Conservation (phyloP, 257 asterid genomes). For the Apocynum venetum region DNA sequence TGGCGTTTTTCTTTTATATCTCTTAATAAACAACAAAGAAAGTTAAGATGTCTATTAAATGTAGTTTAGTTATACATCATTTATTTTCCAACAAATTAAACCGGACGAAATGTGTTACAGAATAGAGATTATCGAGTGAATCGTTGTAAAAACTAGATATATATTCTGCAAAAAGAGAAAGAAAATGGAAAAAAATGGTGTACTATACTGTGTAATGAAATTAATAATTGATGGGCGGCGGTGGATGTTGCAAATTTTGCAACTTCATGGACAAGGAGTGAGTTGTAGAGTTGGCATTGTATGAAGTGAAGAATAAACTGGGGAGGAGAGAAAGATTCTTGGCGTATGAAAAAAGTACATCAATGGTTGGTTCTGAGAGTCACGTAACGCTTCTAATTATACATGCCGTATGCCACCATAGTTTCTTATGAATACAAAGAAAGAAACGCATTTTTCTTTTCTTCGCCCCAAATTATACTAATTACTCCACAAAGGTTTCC, state of each 20-base stretch:
- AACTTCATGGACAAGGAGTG: background rate
- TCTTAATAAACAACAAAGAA: too few relatives aligned
- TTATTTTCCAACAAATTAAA: too few relatives aligned
- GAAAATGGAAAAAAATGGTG: too few relatives aligned
- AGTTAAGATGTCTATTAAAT: too few relatives aligned
- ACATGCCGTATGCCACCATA: background rate
- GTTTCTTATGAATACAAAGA: background rate
- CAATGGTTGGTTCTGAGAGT: slow-evolving; percentile 12
- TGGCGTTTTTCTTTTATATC: too few relatives aligned
- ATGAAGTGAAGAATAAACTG: slow-evolving; percentile 5
- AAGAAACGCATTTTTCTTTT: slow-evolving; percentile 11
- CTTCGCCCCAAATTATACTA: background rate
- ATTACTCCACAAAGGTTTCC: background rate
- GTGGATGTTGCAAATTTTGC: slow-evolving; percentile 1
- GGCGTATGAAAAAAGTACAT: slow-evolving; percentile 6
- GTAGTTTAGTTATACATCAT: too few relatives aligned
- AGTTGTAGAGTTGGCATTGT: slow-evolving; percentile 9
- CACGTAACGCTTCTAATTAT: slow-evolving; percentile 5
- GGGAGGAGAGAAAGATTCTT: slow-evolving; percentile 20
- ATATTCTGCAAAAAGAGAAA: too few relatives aligned
- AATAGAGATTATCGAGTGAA: too few relatives aligned
- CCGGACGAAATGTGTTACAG: too few relatives aligned
- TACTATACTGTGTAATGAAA: background rate
- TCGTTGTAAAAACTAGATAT: too few relatives aligned
- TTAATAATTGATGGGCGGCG: slow-evolving; percentile 6